Percentiles rank a stretch among this genome's conserved stretches.
These are phyloP conservation scores for Aspergillus avenaceus DNA, from an alignment of 495 filamentous ascomycete genomes.

Conservation along the genomic window DNA sequence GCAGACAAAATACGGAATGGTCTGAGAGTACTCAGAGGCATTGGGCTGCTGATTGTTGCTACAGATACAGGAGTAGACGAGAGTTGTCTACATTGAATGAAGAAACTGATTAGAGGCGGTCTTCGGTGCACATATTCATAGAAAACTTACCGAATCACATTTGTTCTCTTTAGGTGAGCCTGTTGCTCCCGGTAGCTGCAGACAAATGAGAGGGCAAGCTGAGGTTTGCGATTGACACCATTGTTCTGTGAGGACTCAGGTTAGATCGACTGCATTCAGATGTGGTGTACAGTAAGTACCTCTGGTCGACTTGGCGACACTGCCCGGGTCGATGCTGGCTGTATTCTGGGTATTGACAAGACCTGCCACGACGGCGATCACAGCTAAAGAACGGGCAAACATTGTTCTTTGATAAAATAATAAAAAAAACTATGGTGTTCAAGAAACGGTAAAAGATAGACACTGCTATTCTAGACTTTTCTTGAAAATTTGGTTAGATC, in stretches of 20 bases:
- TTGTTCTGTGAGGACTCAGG: conserved; percentile 35
- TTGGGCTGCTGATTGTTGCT: conserved; percentile 69
- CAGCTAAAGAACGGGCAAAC: conserved; percentile 26
- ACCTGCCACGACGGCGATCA: conserved; percentile 26
- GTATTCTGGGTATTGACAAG: conserved; percentile 37
- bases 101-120: conserved; percentile 9
- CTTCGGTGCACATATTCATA: background rate
- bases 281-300: conserved; percentile 23
- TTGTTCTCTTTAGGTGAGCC: conserved; percentile 53
- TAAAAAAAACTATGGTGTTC: too few relatives aligned
- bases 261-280: conserved; percentile 11
- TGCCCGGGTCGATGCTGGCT: conserved; percentile 53
- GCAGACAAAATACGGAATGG: conserved; percentile 83
- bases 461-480: too few relatives aligned
- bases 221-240: conserved; percentile 70
- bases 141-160: conserved; percentile 64
- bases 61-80: conserved; percentile 74
- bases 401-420: conserved; percentile 12
- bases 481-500: too few relatives aligned
- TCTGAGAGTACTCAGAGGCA: conserved; percentile 76
- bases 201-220: conserved; percentile 74
- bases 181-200: conserved; percentile 55
- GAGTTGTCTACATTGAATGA: conserved; percentile 46
- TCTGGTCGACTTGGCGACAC: conserved; percentile 45
- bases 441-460: too few relatives aligned